Base-by-base conservation (phyloP, 495 filamentous ascomycete species). In the Hyphodiscus hymeniophilus region DNA sequence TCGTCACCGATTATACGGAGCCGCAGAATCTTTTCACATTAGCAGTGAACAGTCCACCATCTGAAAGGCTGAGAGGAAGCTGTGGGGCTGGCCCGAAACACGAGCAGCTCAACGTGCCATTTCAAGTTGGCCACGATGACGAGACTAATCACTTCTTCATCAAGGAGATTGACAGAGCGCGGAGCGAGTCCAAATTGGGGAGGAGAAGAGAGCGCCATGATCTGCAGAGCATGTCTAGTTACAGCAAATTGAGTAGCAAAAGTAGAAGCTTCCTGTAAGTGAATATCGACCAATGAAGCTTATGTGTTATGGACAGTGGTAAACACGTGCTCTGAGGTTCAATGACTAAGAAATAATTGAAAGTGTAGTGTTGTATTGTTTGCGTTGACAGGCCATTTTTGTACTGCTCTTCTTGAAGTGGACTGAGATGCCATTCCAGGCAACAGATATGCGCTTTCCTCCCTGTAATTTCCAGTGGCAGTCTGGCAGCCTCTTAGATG, bases 1-100 rank as follows among this genome's bases (percentile, higher is more conserved):
- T 83, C 34, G 67, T 87, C 13, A 84, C 79, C 10, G 85, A 89
- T 60, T 88, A 82, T 63, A 85, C 81, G 12, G 84, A 90, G 50
- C 83, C 84, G 1, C 73, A 75, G 41, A 87, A 87, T 51, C 62
- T 87, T 0, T 89, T 89, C 58, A 63, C 79, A 1, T 62, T 89
- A 0, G 76, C 83, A 1, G 62, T 89, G 23, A 86, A 87, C 58
- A 80, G 74, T 35, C 84, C 85, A 17, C 69, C 76, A 0, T 75
- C 68, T 21, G 44, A 66, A 17, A 56, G 62, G 11, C 50, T 88
- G 17, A 62, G 68, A 2, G 84, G 84, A 3, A 70, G 68, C n/a
- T 85, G 82, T 63, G 83, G 81, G 15, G 74, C 67, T 28, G 81
- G 82, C 0, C 81, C 81, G 0, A 63, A 70, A 15, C 65, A 65